A percentile compares a stretch with the other conserved stretches of the same genome.
These are phyloP conservation scores for Ilyonectria robusta DNA, from an alignment of 2,329 filamentous ascomycete species.

Conservation along the genomic window DNA sequence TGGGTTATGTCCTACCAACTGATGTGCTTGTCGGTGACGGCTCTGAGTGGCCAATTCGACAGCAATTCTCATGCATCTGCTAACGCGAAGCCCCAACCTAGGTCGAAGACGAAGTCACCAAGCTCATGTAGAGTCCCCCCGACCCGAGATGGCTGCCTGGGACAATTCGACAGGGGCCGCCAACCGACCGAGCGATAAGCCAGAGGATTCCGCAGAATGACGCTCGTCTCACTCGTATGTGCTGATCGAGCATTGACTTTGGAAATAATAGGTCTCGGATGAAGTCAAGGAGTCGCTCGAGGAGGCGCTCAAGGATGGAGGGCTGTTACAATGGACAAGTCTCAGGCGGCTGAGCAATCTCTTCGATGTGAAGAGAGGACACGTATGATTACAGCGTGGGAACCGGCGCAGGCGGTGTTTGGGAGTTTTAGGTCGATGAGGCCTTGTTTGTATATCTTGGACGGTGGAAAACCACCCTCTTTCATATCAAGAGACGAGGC, in stretches of 20 bases:
- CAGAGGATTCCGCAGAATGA: constrained; percentile 28
- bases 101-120: constrained; percentile 92
- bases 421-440: constrained; percentile 50
- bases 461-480: constrained; percentile 61
- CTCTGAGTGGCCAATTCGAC: constrained; percentile 33
- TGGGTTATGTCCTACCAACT: constrained; percentile 34
- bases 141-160: constrained; percentile 37
- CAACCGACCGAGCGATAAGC: constrained; percentile 35
- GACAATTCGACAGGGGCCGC: constrained; percentile 32
- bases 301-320: constrained; percentile 46
- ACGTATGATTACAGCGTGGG: constrained; percentile 47
- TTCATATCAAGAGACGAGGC: constrained; percentile 57
- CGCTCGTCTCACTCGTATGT: constrained; percentile 19
- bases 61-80: constrained; percentile 45
- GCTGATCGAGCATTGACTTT: constrained; percentile 49
- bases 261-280: constrained; percentile 47
- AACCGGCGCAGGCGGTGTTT: constrained; percentile 48
- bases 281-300: constrained; percentile 48
- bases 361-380: constrained; percentile 53
- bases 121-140: constrained; percentile 79
- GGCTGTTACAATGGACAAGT: constrained; percentile 50
- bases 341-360: constrained; percentile 52
- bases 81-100: constrained; percentile 59
- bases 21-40: constrained; percentile 37
- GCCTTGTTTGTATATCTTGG: constrained; percentile 60